Evolutionary conservation across 495 filamentous ascomycete genomes (phyloP).

Genomic region (Xylaria acuta): DNA sequence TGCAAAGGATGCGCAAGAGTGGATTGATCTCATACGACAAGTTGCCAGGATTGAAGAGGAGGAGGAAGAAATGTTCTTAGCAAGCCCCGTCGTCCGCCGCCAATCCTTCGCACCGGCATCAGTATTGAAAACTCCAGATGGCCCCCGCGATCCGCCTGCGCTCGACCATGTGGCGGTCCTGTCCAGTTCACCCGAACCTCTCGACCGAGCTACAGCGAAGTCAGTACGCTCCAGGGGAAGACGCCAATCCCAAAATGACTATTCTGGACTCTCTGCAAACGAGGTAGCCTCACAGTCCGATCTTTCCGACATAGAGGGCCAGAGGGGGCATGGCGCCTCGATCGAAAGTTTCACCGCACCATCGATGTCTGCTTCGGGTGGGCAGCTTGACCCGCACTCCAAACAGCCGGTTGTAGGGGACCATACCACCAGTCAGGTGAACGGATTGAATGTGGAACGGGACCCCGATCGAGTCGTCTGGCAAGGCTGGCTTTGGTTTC

Average conservation of each 20-base stretch:
- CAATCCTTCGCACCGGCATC: constrained; percentile 42
- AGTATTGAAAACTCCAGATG: constrained; percentile 22
- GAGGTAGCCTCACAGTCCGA: constrained; percentile 90
- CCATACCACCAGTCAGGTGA: constrained; percentile 64
- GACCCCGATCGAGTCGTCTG: constrained; percentile 80
- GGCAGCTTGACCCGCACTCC: constrained; percentile 29
- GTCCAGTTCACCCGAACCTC: constrained; percentile 72
- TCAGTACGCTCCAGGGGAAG: constrained; percentile 47
- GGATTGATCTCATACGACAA: constrained; percentile 81
- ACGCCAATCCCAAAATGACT: constrained; percentile 65
- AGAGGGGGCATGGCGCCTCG: constrained; percentile 48
- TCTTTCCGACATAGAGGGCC: constrained; percentile 75
- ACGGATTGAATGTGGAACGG: constrained; percentile 56
- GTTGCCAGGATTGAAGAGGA: constrained; percentile 86
- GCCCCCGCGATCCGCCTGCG: constrained; percentile 2
- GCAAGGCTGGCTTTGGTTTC: constrained; percentile 87
- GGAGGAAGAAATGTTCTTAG: constrained; percentile 78
- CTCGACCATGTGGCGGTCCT: constrained; percentile 44
- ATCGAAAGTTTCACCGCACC: constrained; percentile 51
- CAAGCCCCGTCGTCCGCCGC: constrained; percentile 58
- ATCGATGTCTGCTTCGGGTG: constrained; percentile 43
- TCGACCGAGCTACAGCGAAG: constrained; percentile 43
- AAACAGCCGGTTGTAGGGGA: constrained; percentile 41
- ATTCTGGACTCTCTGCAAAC: constrained; percentile 74
- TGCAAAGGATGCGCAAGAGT: constrained; percentile 79